phyloP scores from a whole-genome alignment of 2,329 filamentous ascomycete species.

The Beauveria asiatica region DNA sequence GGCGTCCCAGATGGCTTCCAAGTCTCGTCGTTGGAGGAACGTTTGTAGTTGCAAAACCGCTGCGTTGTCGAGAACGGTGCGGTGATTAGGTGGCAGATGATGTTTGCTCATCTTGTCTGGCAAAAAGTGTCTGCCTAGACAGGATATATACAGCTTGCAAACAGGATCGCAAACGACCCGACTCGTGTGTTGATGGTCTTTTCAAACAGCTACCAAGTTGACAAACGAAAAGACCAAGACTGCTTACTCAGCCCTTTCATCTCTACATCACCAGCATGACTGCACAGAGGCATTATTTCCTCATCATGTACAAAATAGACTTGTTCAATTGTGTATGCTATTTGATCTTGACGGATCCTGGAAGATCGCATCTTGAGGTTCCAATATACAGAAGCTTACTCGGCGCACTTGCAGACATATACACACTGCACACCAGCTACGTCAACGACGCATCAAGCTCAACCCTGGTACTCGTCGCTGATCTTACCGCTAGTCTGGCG shows the following conservation, averaged over 20 bases:
- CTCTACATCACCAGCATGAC: neutral
- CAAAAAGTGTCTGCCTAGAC: too few species aligned
- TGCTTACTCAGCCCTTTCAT: neutral
- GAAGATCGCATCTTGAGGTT: neutral
- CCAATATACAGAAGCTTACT: neutral
- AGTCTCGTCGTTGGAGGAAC: neutral
- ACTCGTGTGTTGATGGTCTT: neutral
- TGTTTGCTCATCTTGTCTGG: neutral
- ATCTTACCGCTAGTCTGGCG: neutral
- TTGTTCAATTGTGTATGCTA: too few species aligned
- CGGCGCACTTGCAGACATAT: neutral
- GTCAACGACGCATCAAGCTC: too few species aligned
- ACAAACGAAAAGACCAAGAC: neutral
- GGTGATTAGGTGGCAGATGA: neutral
- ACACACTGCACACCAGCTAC: neutral
- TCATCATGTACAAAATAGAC: neutral
- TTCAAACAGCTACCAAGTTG: neutral
- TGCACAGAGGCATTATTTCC: neutral
- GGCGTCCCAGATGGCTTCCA: slow-evolving; percentile 1
- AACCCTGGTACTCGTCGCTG: neutral
- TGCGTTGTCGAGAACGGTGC: neutral
- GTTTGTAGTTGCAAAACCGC: neutral
- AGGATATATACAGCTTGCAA: too few species aligned
- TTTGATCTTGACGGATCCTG: too few species aligned
- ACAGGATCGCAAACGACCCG: neutral